A percentile compares a stretch with the other conserved stretches of the same genome.
Evolutionary conservation across 2,329 filamentous ascomycete species (phyloP).

Genomic region (Colletotrichum sidae): DNA sequence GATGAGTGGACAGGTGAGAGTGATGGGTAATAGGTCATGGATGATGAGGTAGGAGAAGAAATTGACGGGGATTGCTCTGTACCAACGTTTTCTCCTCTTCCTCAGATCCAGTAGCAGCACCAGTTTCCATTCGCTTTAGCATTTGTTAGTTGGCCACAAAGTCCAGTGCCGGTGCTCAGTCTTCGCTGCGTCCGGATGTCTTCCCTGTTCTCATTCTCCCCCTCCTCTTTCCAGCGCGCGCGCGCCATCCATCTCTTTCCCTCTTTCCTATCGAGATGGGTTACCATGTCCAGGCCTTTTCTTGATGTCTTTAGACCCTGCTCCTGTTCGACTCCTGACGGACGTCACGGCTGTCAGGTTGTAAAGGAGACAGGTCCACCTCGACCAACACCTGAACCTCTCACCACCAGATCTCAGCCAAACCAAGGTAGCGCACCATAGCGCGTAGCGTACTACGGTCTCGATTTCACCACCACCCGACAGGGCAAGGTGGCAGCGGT

Average conservation of each 20-base stretch:
- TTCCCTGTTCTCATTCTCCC: no score
- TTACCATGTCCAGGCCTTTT: slow-evolving; percentile 1
- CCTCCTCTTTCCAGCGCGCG: no score
- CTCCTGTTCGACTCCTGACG: not conserved
- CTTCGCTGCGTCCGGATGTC: no score
- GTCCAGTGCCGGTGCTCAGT: no score
- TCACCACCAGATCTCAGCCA: not conserved
- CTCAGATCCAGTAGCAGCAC: no score
- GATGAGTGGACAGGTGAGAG: slow-evolving; percentile 5
- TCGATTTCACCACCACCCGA: slow-evolving; percentile 28
- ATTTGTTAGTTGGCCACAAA: no score
- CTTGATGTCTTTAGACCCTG: slow-evolving; percentile 21
- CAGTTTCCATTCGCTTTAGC: no score
- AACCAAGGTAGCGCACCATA: not conserved
- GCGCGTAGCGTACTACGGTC: not conserved
- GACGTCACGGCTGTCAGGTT: no score
- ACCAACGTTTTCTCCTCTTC: no score
- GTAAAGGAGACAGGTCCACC: not conserved
- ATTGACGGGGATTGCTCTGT: slow-evolving; percentile 13
- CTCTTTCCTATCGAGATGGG: not conserved
- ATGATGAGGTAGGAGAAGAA: slow-evolving; percentile 17
- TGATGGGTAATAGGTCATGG: not conserved
- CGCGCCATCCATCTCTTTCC: no score
- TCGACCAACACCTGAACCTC: slow-evolving; percentile 6
- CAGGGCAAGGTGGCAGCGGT: slow-evolving; percentile 32